phyloP scores from a whole-genome alignment of 345 rosid species.

The Ceriops tagal region DNA sequence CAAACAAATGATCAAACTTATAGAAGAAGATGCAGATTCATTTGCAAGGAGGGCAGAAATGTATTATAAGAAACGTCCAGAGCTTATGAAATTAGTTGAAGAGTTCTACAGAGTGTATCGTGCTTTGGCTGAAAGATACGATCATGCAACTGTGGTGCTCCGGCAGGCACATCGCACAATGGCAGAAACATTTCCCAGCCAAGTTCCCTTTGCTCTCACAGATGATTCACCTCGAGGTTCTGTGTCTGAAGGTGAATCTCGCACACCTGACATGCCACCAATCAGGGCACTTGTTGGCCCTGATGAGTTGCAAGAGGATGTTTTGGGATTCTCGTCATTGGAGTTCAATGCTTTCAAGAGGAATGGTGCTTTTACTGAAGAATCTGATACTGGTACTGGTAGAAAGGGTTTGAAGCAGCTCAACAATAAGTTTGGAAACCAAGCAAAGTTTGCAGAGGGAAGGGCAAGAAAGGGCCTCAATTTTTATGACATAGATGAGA shows the following conservation, averaged over 20 bases:
- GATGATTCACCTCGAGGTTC: conserved; percentile 66
- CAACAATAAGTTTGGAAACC: conserved; percentile 37
- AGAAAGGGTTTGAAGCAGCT: conserved; percentile 62
- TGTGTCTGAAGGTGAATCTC: conserved; percentile 54
- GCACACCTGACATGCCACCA: conserved; percentile 63
- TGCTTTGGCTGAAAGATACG: conserved; percentile 96
- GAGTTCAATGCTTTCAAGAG: conserved; percentile 44
- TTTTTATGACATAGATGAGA: conserved; percentile 58
- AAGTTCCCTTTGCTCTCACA: conserved; percentile 52
- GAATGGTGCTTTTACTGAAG: conserved; percentile 65
- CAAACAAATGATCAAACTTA: conserved; percentile 90
- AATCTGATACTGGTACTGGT: conserved; percentile 42
- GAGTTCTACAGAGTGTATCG: conserved; percentile 97
- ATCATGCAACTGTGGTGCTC: conserved; percentile 87
- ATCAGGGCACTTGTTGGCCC: conserved; percentile 49
- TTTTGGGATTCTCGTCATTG: conserved; percentile 49
- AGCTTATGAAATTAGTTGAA: conserved; percentile 96
- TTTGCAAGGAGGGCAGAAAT: conserved; percentile 98
- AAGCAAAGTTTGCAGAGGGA: conserved; percentile 42
- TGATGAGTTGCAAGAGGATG: conserved; percentile 58
- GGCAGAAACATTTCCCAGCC: conserved; percentile 95
- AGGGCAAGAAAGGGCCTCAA: conserved; percentile 73
- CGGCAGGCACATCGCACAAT: conserved; percentile 92
- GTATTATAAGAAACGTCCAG: conserved; percentile 97
- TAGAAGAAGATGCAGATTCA: conserved; percentile 98